Conservation (phyloP, 2,329 filamentous ascomycete species). For the Bipolaris bicolor region DNA sequence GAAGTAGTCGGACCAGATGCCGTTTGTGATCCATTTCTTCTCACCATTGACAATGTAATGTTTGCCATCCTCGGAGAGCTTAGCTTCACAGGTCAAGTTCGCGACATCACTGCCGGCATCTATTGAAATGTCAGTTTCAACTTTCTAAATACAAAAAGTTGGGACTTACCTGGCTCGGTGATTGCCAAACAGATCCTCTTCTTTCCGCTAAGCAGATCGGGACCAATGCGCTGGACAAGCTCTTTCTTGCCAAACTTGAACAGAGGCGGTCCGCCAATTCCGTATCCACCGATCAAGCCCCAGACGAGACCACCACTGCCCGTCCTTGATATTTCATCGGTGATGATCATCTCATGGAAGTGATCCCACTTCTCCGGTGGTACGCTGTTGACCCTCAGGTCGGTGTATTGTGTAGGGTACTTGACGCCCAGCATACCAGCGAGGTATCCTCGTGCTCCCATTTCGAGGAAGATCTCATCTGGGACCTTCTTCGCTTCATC, state of each 20-base stretch:
- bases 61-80: constrained; percentile 93
- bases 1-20: constrained; percentile 96
- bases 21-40: constrained; percentile 99
- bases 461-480: constrained; percentile 88
- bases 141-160: background rate
- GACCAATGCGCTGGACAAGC: constrained; percentile 85
- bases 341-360: constrained; percentile 96
- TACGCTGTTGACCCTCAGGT: constrained; percentile 76
- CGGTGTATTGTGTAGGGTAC: constrained; percentile 75
- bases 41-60: constrained; percentile 99
- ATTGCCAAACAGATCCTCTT: constrained; percentile 98
- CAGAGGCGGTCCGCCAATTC: constrained; percentile 89
- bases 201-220: constrained; percentile 85
- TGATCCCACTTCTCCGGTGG: constrained; percentile 91
- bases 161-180: constrained; percentile 70
- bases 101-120: constrained; percentile 95
- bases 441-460: constrained; percentile 67
- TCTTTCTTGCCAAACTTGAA: constrained; percentile 89
- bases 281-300: constrained; percentile 94
- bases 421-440: constrained; percentile 75
- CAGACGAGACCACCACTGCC: constrained; percentile 94
- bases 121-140: constrained; percentile 16
- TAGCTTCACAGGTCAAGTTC: constrained; percentile 93
- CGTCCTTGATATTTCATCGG: constrained; percentile 88
- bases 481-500: constrained; percentile 94